These are phyloP conservation scores for Carnegiea gigantea DNA, from an alignment of 179 eudicot genomes.

Conservation along the genomic window DNA sequence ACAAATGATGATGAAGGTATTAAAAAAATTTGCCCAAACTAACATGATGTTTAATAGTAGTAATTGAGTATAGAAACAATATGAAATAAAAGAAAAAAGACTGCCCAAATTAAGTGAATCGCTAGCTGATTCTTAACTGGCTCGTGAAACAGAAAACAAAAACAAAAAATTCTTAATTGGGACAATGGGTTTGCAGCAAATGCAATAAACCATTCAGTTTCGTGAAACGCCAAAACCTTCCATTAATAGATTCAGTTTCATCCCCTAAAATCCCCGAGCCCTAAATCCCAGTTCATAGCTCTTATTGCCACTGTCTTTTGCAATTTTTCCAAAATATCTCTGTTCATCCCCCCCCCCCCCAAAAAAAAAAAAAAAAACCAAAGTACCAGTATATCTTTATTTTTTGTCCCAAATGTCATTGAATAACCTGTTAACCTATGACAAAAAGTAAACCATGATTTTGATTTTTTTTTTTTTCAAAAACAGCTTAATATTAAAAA, in stretches of 20 bases:
- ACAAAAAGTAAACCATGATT: too few species aligned
- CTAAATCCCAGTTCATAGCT: background rate
- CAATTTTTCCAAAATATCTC: too few species aligned
- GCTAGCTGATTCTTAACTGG: conserved; percentile 11
- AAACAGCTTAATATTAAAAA: too few species aligned
- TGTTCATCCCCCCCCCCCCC: too few species aligned
- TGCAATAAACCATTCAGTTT: background rate
- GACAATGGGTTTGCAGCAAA: conserved; percentile 2
- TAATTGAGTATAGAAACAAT: background rate
- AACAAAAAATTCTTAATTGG: background rate
- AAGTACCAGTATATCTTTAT: too few species aligned
- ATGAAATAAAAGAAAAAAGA: background rate
- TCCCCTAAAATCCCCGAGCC: background rate
- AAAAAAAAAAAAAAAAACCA: too few species aligned
- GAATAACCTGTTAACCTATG: too few species aligned
- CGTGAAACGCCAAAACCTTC: background rate
- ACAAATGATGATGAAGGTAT: conserved; percentile 6
- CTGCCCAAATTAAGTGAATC: conserved; percentile 17
- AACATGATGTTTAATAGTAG: conserved; percentile 1
- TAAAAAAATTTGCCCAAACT: conserved; percentile 6
- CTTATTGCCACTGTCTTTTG: too few species aligned
- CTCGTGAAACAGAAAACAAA: background rate
- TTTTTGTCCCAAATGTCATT: too few species aligned
- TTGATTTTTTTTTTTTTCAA: too few species aligned
- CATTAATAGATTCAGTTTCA: background rate